Base-by-base conservation (phyloP, 1,284 basidiomycete species). In the Schizopora paradoxa region DNA sequence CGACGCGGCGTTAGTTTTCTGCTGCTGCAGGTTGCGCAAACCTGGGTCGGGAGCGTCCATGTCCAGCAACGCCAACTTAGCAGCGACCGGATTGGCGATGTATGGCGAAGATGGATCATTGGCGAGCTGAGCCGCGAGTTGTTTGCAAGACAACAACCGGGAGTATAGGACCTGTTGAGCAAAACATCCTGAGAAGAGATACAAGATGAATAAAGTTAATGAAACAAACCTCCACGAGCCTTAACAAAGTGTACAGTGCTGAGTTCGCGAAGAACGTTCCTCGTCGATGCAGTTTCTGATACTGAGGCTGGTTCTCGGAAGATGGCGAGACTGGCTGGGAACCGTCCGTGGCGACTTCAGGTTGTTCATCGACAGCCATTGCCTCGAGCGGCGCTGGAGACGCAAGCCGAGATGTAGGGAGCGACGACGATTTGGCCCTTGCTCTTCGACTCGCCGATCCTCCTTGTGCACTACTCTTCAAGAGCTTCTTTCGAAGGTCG, bases 241-340 rank as follows among this genome's bases (percentile, higher is more conserved):
- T 79, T 57, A 96, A 66, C 35, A 96, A 69, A 10, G 82, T 78
- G 68, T 96, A 99, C 60, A 91, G 91, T 32, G 82, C 75, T 27
- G 89, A 91, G 66, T 95, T 97, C 53, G 85, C 82, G 67, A 92
- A 97, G 67, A 97, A 92, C 74, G 53, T 79, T 73, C 53, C 72
- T 72, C 31, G 73, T 66, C 22, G 72, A 59, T 3, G 62, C 54
- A 4, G 48, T 35, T 48, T 58, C 51, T 27, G 57, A 58, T 3
- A 28, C 42, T 26, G 52, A 51, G 10, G 25, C 48, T 7, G 47
- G 39, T 4, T 22, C 33, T 45, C 36, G 22, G 35, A 53, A 7
- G 43, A 29, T 10, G 34, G 18, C 1, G 46, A 31, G 19, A 52
- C 53, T 42, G n/a, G n/a, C n/a, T 58, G 53, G 6, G 29, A 45